A percentile compares a stretch with the other conserved stretches of the same genome.
phyloP scores from a whole-genome alignment of 306 rosid genomes.

The Cyamopsis tetragonoloba region DNA sequence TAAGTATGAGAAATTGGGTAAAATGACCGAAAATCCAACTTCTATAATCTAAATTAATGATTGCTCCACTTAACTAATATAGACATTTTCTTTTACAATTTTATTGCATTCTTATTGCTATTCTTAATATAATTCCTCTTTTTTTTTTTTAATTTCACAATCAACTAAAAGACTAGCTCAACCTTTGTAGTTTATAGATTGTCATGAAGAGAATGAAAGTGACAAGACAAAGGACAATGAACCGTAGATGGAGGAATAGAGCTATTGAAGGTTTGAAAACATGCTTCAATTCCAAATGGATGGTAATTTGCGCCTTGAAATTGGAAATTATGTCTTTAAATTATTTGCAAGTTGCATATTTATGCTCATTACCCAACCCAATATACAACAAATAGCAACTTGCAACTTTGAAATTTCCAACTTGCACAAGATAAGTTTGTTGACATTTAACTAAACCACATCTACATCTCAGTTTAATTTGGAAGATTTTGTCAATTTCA shows the following conservation, averaged over 20 bases:
- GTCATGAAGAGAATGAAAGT: background rate
- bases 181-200: background rate
- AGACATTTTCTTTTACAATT: background rate
- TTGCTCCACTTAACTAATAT: background rate
- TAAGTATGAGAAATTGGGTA: too few relatives aligned
- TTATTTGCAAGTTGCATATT: conserved; percentile 23
- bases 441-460: conserved; percentile 29
- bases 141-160: background rate
- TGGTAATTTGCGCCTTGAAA: background rate
- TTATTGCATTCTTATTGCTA: background rate
- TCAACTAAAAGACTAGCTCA: background rate
- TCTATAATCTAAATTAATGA: background rate
- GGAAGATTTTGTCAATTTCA: conserved; percentile 20
- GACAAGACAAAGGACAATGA: conserved; percentile 18
- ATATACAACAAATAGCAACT: conserved; percentile 18
- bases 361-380: conserved; percentile 4
- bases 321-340: background rate
- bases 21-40: too few relatives aligned
- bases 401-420: conserved; percentile 23
- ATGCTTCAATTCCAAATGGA: background rate
- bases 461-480: too few relatives aligned
- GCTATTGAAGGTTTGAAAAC: background rate
- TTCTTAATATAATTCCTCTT: background rate
- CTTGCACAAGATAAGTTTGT: background rate
- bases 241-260: conserved; percentile 3